These are phyloP conservation scores for Naganishia onofrii DNA, from an alignment of 768 basidiomycete genomes.

Conservation along the genomic window DNA sequence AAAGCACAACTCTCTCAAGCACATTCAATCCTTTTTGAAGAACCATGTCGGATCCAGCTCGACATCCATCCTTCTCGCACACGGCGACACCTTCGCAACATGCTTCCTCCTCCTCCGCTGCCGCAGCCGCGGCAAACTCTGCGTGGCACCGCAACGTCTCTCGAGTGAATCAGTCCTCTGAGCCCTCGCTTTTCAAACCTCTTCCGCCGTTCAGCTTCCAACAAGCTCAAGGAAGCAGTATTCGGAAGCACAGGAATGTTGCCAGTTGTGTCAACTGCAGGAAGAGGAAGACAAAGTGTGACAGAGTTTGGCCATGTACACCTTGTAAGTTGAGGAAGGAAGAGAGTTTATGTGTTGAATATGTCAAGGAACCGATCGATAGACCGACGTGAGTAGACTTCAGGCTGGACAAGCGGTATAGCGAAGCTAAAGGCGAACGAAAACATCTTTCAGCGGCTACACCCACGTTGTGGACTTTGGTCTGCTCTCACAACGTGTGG, in stretches of 20 bases:
- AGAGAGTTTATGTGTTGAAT: conserved; percentile 18
- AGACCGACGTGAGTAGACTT: conserved; percentile 24
- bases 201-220: conserved; percentile 22
- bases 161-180: neutral
- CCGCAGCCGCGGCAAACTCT: conserved; percentile 1
- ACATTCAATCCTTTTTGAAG: neutral
- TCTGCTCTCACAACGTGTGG: conserved; percentile 19
- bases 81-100: neutral
- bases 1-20: neutral
- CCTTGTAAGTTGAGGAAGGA: conserved; percentile 25
- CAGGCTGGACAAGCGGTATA: too few species aligned
- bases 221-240: conserved; percentile 6
- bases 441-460: neutral
- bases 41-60: conserved; percentile 12
- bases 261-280: conserved; percentile 26
- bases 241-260: conserved; percentile 14
- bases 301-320: conserved; percentile 28
- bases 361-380: conserved; percentile 29
- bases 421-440: neutral
- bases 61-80: neutral
- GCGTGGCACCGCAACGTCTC: conserved; percentile 20
- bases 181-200: conserved; percentile 11
- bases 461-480: conserved; percentile 23
- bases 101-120: neutral
- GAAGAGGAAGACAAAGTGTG: conserved; percentile 31